Evolutionary conservation across 1,284 basidiomycete genomes (phyloP).

Genomic region (Ceratobasidium sp.): DNA sequence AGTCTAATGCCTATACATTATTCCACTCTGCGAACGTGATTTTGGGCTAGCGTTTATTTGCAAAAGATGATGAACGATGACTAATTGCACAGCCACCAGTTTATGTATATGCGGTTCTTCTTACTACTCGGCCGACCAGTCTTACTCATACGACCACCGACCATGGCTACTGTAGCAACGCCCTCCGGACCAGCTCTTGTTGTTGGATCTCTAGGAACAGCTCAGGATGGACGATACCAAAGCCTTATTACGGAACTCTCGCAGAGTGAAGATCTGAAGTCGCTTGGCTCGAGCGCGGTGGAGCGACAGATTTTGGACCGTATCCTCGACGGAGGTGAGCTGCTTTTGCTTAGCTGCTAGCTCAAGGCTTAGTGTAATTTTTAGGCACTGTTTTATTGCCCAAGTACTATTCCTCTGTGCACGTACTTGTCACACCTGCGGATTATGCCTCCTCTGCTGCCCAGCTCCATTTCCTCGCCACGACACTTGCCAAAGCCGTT

Average conservation of each 20-base stretch:
- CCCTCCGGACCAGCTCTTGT: constrained; percentile 63
- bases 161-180: constrained; percentile 44
- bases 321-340: constrained; percentile 72
- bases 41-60: too few relatives aligned
- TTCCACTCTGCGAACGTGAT: too few relatives aligned
- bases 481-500: constrained; percentile 64
- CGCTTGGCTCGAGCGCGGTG: constrained; percentile 56
- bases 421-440: constrained; percentile 64
- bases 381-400: constrained; percentile 62
- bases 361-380: background rate
- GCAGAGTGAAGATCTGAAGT: constrained; percentile 50
- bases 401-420: constrained; percentile 66
- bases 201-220: constrained; percentile 75
- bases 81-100: constrained; percentile 29
- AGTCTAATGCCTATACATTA: background rate
- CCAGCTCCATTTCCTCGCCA: constrained; percentile 62
- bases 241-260: constrained; percentile 63
- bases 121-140: constrained; percentile 21
- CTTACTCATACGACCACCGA: constrained; percentile 41
- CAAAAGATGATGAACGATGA: background rate
- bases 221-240: constrained; percentile 77
- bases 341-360: constrained; percentile 41
- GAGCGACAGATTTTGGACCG: constrained; percentile 79
- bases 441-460: constrained; percentile 67
- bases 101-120: background rate